These are phyloP conservation scores for Cylindrotheca closterium DNA, from an alignment of 108 stramenopile species.

Conservation along the genomic window DNA sequence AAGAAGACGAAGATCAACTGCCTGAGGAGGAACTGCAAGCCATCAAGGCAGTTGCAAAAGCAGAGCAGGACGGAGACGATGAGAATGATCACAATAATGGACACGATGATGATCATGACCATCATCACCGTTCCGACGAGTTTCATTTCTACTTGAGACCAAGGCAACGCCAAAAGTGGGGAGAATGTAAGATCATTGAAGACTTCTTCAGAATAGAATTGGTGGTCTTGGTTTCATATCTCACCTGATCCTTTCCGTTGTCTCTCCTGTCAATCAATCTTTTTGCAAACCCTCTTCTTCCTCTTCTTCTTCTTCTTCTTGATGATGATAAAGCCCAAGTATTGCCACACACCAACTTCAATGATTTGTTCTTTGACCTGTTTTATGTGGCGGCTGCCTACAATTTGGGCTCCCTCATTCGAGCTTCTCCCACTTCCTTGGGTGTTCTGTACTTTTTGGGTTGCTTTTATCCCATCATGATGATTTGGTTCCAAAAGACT, in stretches of 20 bases:
- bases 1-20: too few relatives aligned
- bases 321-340: background rate
- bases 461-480: slow-evolving; percentile 16
- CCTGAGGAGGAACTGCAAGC: too few relatives aligned
- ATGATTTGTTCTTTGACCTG: slow-evolving; percentile 61
- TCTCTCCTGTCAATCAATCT: too few relatives aligned
- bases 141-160: slow-evolving; percentile 43
- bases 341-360: slow-evolving; percentile 20
- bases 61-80: background rate
- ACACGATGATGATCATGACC: slow-evolving; percentile 10
- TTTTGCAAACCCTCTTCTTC: background rate
- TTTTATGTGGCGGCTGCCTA: slow-evolving; percentile 65
- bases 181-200: background rate
- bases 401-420: slow-evolving; percentile 43
- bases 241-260: too few relatives aligned
- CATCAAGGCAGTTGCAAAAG: too few relatives aligned
- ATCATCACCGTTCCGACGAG: slow-evolving; percentile 42
- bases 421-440: slow-evolving; percentile 20
- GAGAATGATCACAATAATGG: background rate
- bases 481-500: slow-evolving; percentile 32
- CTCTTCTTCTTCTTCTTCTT: background rate
- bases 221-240: background rate
- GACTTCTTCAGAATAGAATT: background rate
- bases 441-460: slow-evolving; percentile 48
- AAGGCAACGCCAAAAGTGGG: slow-evolving; percentile 31